Evolutionary conservation across 805 yeast genomes (phyloP), one percentile per base, ranked within the genome.

Genomic region (Myxozyma neotropica): DNA sequence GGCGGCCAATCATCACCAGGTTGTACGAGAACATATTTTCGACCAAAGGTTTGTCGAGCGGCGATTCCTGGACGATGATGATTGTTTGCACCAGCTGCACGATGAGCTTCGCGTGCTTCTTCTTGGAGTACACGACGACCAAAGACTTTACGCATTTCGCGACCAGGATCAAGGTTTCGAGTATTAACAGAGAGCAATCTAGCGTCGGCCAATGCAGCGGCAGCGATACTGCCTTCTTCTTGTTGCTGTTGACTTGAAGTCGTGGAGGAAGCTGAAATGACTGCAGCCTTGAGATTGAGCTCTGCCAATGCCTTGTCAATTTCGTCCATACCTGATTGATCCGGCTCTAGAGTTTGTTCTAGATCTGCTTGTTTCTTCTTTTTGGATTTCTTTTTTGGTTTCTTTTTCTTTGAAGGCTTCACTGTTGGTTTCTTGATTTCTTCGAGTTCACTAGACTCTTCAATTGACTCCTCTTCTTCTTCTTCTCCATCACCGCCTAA

Each of bases 1-100:
- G 60, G 62, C 17, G 66, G 67, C 67, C 67, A 64, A 46, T 58
- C 64, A n/a, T 64, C 66, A 27, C 50, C 59, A 7, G 66, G 66
- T 40, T 62, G 64, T 2, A 59, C 64, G 7, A 64, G 56, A 3
- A 63, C 60, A 40, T 53, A 53, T 24, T 61, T 36, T 33, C 58
- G 35, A n/a, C 60, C 61, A 12, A 57, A 27, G 2, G 59, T 55
- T 21, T 56, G 31, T 12, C 46, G n/a, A 8, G 36, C 54, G 8
- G 61, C 59, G n/a, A 40, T 38, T 23, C 57, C 58, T 27, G 47
- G 49, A 29, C 55, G 50, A 17, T 21, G 52, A 36, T 60, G 51
- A 19, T 47, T 33, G 12, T 43, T 19, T 10, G 51, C 48, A 26
- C 57, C 19, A 27, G 43, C 12, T 53, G n/a, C 52, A 12, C 53